phyloP scores from a whole-genome alignment of 2,329 filamentous ascomycete genomes.

The Talaromyces funiculosus region DNA sequence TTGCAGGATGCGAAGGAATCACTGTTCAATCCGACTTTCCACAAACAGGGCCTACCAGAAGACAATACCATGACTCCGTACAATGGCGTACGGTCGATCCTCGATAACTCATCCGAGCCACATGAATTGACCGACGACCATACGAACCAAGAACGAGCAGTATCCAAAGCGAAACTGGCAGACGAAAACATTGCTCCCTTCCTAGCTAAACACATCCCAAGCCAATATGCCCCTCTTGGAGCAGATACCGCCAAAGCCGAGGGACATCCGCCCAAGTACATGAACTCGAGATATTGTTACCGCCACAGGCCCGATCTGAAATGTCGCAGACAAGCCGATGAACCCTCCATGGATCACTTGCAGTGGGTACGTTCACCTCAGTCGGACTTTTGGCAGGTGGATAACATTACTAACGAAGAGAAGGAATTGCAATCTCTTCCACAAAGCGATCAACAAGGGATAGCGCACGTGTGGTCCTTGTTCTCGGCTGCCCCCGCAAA shows the following conservation, averaged over 20 bases:
- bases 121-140: conserved; percentile 2
- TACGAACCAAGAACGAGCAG: background rate
- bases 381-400: background rate
- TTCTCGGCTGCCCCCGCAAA: conserved; percentile 94
- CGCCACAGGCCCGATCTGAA: conserved; percentile 90
- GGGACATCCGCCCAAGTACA: conserved; percentile 43
- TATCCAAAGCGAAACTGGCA: conserved; percentile 53
- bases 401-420: background rate
- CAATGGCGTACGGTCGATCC: conserved; percentile 10
- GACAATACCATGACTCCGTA: conserved; percentile 11
- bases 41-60: conserved; percentile 10
- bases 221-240: conserved; percentile 75
- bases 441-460: conserved; percentile 83
- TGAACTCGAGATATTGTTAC: conserved; percentile 90
- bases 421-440: conserved; percentile 78
- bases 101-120: conserved; percentile 8
- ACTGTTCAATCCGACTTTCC: background rate
- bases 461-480: conserved; percentile 94
- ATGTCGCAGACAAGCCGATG: conserved; percentile 86
- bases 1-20: conserved; percentile 1
- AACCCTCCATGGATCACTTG: conserved; percentile 91
- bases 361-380: conserved; percentile 61
- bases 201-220: conserved; percentile 82
- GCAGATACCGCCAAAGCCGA: conserved; percentile 20
- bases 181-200: conserved; percentile 80